Evolutionary conservation across 129 eudicot genomes (phyloP), one percentile per base, ranked within the genome.

Genomic region (Ambrosia artemisiifolia): DNA sequence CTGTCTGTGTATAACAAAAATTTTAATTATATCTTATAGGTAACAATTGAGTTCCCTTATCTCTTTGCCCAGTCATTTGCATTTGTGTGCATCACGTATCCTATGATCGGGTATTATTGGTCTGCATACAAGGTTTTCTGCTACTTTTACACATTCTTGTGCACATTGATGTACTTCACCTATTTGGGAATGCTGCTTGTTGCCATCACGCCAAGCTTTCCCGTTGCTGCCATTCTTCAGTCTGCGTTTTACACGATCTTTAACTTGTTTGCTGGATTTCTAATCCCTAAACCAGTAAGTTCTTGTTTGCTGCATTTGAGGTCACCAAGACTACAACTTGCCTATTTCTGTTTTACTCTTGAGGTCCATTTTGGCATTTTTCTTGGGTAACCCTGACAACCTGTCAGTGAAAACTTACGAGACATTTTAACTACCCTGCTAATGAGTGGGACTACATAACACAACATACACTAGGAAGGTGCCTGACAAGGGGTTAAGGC

Each of bases 41-140:
- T 86, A 49, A 36, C 82, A 20, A 63, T 88, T 55, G 96, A 88
- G 81, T 28, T 88, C 12, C 96, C 96, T 2, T 88, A 86, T 75
- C 74, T 83, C 46, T 69, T 88, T 28, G 69, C 69, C 19, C 85
- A 79, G 65, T 60, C 96, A 73, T 47, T 82, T 32, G 75, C 65
- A 49, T 86, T 72, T 35, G 77, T 81, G n/a, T 53, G 69, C 61
- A 79, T 88, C 50, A 82, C 87, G 3, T 88, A 88, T 79, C 82
- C 92, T 12, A 88, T 88, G 96, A 84, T 86, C 20, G 89, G 92
- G 49, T 88, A 64, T 59, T 68, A 84, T 54, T 73, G 85, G 85
- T 72, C 89, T 46, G 79, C 62, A 4, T 79, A 79, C 63, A 88
- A 88, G 75, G 62, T 86, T 64, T 81, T 81, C 61, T 77, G 89